Percentiles rank a stretch among this genome's conserved stretches.
Conservation (phyloP, 768 basidiomycete genomes). For the Leccinum uliginosum region DNA sequence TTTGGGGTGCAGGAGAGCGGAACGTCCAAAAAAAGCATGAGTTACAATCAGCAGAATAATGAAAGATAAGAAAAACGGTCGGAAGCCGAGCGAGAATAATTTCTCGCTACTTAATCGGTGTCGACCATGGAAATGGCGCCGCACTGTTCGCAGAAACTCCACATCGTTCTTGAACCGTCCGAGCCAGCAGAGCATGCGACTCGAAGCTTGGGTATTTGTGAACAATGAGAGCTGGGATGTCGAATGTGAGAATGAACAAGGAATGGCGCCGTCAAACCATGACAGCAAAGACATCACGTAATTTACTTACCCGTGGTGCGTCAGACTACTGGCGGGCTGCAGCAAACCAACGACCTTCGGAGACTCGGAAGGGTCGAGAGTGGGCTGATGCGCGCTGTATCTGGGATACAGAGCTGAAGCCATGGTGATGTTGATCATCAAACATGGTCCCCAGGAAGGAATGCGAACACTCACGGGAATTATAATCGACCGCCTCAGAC, state of each 20-base stretch:
- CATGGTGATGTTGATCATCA: neutral
- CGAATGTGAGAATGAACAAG: slow-evolving; percentile 8
- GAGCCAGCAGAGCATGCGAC: slow-evolving; percentile 69
- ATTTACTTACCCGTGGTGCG: slow-evolving; percentile 67
- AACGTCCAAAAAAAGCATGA: slow-evolving; percentile 25
- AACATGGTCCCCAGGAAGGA: neutral
- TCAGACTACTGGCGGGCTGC: slow-evolving; percentile 56
- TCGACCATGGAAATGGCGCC: slow-evolving; percentile 89
- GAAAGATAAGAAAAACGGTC: slow-evolving; percentile 22
- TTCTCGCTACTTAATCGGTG: slow-evolving; percentile 43
- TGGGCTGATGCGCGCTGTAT: slow-evolving; percentile 61
- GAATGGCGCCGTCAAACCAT: slow-evolving; percentile 11
- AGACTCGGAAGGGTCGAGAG: slow-evolving; percentile 46
- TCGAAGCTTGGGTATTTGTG: slow-evolving; percentile 79
- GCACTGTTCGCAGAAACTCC: slow-evolving; percentile 85
- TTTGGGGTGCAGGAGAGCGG: slow-evolving; percentile 20
- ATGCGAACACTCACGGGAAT: slow-evolving; percentile 42
- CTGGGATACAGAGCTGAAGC: slow-evolving; percentile 48
- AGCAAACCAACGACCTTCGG: slow-evolving; percentile 55
- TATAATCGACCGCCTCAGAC: slow-evolving; percentile 43
- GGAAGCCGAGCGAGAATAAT: slow-evolving; percentile 2
- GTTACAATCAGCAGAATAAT: slow-evolving; percentile 31
- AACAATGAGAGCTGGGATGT: slow-evolving; percentile 53
- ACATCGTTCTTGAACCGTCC: slow-evolving; percentile 72
- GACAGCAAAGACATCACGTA: neutral